phyloP scores from a whole-genome alignment of 192 early-diverging fungal genomes.

The Lobulomyces angularis region DNA sequence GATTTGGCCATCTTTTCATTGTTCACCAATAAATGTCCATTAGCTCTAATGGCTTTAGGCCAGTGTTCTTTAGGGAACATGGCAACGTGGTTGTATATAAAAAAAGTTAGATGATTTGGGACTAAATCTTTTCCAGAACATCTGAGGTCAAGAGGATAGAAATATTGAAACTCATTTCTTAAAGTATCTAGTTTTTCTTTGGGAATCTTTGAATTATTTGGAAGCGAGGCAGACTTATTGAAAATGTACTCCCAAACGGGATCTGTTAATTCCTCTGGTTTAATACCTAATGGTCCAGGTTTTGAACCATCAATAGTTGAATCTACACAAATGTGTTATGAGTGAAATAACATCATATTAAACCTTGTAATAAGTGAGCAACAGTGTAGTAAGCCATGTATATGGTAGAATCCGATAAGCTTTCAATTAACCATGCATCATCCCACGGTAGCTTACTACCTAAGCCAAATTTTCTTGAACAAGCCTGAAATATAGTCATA shows the following conservation, averaged over 20 bases:
- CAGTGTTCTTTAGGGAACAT: conserved; percentile 85
- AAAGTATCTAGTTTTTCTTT: conserved; percentile 60
- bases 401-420: conserved; percentile 94
- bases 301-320: conserved; percentile 72
- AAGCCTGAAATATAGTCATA: too few relatives aligned
- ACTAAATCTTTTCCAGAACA: conserved; percentile 94
- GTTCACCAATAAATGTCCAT: conserved; percentile 94
- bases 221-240: conserved; percentile 47
- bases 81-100: conserved; percentile 90
- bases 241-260: conserved; percentile 89
- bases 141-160: conserved; percentile 95
- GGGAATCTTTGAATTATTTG: conserved; percentile 41
- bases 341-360: conserved; percentile 1
- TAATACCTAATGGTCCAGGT: conserved; percentile 63
- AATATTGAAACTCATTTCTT: conserved; percentile 88
- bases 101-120: conserved; percentile 95
- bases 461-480: conserved; percentile 84
- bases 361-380: conserved; percentile 74
- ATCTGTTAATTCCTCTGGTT: conserved; percentile 77
- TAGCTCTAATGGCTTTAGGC: conserved; percentile 75
- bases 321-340: conserved; percentile 10
- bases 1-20: conserved; percentile 96
- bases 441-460: conserved; percentile 93
- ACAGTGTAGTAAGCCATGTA: conserved; percentile 99
- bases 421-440: conserved; percentile 81